These are phyloP conservation scores for Friedmanniomyces simplex DNA, from an alignment of 495 filamentous ascomycete genomes.

Conservation along the genomic window DNA sequence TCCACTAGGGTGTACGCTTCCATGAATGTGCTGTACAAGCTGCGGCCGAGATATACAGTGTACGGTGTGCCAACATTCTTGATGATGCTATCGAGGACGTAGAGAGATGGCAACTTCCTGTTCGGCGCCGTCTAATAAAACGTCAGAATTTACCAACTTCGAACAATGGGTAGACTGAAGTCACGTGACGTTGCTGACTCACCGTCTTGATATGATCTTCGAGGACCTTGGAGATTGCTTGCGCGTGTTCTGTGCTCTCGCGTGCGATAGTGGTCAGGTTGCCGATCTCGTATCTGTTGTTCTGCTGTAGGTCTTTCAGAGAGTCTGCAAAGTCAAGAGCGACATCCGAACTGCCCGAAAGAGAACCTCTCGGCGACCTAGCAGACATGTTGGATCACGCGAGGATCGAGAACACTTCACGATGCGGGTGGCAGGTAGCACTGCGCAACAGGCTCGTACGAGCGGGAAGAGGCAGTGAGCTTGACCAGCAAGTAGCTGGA, in stretches of 20 bases:
- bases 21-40: constrained; percentile 92
- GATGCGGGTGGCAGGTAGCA: background rate
- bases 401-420: constrained; percentile 3
- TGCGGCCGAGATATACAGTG: constrained; percentile 82
- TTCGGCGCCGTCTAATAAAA: constrained; percentile 60
- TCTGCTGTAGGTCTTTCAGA: constrained; percentile 77
- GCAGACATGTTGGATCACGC: constrained; percentile 51
- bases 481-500: background rate
- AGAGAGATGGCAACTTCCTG: constrained; percentile 87
- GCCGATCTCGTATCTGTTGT: constrained; percentile 85
- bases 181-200: constrained; percentile 36
- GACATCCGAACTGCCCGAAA: constrained; percentile 49
- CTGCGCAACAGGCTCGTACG: background rate
- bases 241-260: constrained; percentile 89
- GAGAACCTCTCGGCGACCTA: constrained; percentile 15
- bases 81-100: constrained; percentile 94
- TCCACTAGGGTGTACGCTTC: constrained; percentile 86
- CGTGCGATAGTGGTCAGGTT: constrained; percentile 92
- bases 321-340: constrained; percentile 91
- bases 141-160: constrained; percentile 7
- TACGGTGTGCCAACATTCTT: constrained; percentile 99
- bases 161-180: background rate
- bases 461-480: background rate
- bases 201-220: constrained; percentile 89
- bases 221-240: constrained; percentile 77